Conservation (phyloP, 106 monocot genomes). For the Phalaenopsis aphrodite region DNA sequence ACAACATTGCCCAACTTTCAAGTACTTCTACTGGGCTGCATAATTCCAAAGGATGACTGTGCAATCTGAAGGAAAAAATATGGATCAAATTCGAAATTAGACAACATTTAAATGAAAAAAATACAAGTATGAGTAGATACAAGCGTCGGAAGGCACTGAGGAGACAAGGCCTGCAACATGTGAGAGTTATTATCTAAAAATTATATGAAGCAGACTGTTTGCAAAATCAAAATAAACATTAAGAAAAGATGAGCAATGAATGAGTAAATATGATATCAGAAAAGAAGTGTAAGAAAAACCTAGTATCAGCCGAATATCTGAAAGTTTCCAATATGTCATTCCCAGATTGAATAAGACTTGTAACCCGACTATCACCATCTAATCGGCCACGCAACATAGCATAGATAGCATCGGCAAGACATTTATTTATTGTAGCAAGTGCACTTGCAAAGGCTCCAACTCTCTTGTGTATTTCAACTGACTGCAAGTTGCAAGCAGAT, state of each 20-base stretch:
- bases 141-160: background rate
- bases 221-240: background rate
- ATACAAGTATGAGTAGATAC: background rate
- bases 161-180: background rate
- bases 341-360: slow-evolving; percentile 73
- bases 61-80: background rate
- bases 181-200: background rate
- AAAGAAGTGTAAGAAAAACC: slow-evolving; percentile 31
- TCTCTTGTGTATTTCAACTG: slow-evolving; percentile 88
- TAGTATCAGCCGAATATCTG: slow-evolving; percentile 65
- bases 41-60: background rate
- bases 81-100: background rate
- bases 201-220: background rate
- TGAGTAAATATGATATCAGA: background rate
- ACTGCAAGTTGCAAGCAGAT: slow-evolving; percentile 34
- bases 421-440: slow-evolving; percentile 87
- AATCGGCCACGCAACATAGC: slow-evolving; percentile 71
- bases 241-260: background rate
- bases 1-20: background rate
- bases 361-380: slow-evolving; percentile 78
- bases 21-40: background rate
- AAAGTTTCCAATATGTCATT: slow-evolving; percentile 74
- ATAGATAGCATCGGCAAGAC: slow-evolving; percentile 90
- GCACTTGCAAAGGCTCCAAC: slow-evolving; percentile 93
- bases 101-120: background rate